Base-by-base conservation (phyloP, 352 stramenopile genomes). In the Pseudoperonospora humuli region DNA sequence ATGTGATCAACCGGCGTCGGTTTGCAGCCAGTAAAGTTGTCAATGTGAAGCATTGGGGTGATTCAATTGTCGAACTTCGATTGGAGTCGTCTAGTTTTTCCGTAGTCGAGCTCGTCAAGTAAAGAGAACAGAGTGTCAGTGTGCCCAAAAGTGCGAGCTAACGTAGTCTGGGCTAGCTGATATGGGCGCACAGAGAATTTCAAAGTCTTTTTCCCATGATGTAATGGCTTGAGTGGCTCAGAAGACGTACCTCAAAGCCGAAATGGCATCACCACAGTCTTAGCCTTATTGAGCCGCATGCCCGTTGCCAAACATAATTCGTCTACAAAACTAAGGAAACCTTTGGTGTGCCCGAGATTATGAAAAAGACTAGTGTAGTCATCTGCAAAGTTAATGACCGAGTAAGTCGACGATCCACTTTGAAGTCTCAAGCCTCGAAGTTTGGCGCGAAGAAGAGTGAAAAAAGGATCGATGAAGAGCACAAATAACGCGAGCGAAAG, bases 401-500 rank as follows among this genome's bases (percentile, higher is more conserved):
- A 39, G 11, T 39, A 17, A 2, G 17, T 39, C 4, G 19, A 25
- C 11, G 15, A 39, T 3, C 33, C 33, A 21, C 15, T 17, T n/a
- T n/a, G n/a, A n/a, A n/a, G n/a, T n/a, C n/a, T n/a, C n/a, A n/a
- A n/a, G n/a, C n/a, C n/a, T n/a, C n/a, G n/a, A n/a, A 39, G 4
- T 3, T 25, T 39, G 6, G 2, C 33, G 5, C 17, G 33, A 1
- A 39, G 33, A 25, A 25, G n/a, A 39, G 15, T 39, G 13, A 10
- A 39, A n/a, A 26, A 39, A 39, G 33, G 17, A 7, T 39, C 33
- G 7, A 39, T 39, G 25, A 39, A 39, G 17, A 39, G 24, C 24
- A 23, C 33, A 25, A 39, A 39, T 3, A 39, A 7, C 9, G 15
- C 17, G 2, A 6, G 33, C 13, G 29, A 35, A 11, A 35, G 15